Base-by-base conservation (phyloP, 371 early-diverging fungal species). In the Mucor piriformis region DNA sequence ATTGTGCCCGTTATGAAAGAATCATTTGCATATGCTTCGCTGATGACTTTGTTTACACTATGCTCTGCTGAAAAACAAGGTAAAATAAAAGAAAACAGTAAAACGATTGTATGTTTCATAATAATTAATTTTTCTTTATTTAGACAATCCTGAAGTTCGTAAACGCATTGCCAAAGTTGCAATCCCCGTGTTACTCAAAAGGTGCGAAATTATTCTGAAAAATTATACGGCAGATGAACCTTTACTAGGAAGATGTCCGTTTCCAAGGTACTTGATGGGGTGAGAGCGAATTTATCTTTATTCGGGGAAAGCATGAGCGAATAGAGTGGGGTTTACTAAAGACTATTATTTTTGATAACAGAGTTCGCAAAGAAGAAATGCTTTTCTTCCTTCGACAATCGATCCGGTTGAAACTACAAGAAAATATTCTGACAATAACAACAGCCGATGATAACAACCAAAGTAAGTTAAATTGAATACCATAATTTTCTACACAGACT, bases 341-440 rank as follows among this genome's bases (percentile, higher is more conserved):
- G 23, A 46, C 18, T 12, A 18, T 20, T 25, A 12, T 24, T 34
- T 35, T 27, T 61, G 16, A 49, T 59, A 33, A 40, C 66, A 86
- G 91, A 65, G 79, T 90, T 16, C 87, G 92, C 20, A 84, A 88
- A 50, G 89, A 87, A 59, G 92, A 94, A 56, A 83, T 93, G 47
- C 63, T 85, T 3, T 70, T 87, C 56, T 74, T 93, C 23, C 74
- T 95, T 51, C 66, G 76, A 37, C 84, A 85, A 48, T 69, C 92
- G 32, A 79, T 84, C 21, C 80, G 81, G 32, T 72, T 93, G 37
- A 53, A 83, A 23, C 75, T 92, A 47, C 84, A 83, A 27, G 70
- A 72, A 13, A 72, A 82, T 32, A 76, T 81, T 37, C 59, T 83
- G 6, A 34, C 56, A 49, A 35, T 6, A 42, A 38, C 38, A 38